phyloP scores from a whole-genome alignment of 1,139 yeast species.

The Kluyveromyces sp. region DNA sequence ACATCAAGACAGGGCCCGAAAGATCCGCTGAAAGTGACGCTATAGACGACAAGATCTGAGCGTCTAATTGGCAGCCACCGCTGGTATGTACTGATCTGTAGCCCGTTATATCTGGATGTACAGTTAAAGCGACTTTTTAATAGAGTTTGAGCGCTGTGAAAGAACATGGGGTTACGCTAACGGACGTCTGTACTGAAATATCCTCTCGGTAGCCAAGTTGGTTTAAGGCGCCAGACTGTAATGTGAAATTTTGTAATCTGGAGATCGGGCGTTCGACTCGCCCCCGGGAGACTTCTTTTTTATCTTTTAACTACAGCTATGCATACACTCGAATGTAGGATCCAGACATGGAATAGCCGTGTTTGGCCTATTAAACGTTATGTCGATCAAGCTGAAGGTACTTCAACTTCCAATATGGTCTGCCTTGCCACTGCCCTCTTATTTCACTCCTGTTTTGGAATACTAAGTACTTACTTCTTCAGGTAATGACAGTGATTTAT shows the following conservation, averaged over 20 bases:
- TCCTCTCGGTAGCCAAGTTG: constrained; percentile 19
- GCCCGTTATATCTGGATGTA: too few relatives aligned
- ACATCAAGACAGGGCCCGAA: constrained; percentile 11
- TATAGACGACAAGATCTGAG: constrained; percentile 13
- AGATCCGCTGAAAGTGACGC: constrained; percentile 4
- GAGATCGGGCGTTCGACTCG: constrained; percentile 28
- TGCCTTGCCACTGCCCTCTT: background rate
- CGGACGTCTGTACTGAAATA: background rate
- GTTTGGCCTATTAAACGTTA: background rate
- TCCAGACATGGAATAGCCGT: background rate
- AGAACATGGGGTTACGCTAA: background rate
- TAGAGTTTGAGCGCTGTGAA: too few relatives aligned
- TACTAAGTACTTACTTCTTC: background rate
- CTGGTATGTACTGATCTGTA: too few relatives aligned
- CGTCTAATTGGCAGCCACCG: too few relatives aligned
- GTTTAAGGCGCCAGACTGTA: constrained; percentile 20
- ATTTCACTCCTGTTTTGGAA: background rate
- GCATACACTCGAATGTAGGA: background rate
- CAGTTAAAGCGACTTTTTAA: too few relatives aligned
- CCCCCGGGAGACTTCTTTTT: constrained; percentile 25
- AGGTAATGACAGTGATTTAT: constrained; percentile 1
- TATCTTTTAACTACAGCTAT: background rate
- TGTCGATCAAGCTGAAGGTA: background rate
- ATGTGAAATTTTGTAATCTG: constrained; percentile 16
- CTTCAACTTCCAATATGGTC: background rate